Percentiles rank a stretch among this genome's conserved stretches.
These are phyloP conservation scores for Albophoma yamanashiensis DNA, from an alignment of 2,329 filamentous ascomycete genomes.

Conservation along the genomic window DNA sequence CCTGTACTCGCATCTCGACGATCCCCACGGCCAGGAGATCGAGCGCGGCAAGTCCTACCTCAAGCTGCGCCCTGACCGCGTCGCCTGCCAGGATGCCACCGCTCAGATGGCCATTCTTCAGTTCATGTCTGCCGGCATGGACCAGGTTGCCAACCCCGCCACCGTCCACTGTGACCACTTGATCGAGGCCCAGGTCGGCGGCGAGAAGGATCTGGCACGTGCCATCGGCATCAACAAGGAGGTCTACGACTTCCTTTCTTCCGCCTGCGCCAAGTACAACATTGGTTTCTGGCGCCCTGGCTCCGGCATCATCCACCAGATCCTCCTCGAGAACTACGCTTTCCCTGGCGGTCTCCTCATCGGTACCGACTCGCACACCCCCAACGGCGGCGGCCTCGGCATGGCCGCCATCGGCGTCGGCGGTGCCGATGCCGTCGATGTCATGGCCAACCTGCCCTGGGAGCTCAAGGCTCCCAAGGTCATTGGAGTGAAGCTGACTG, in stretches of 20 bases:
- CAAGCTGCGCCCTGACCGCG: conserved; percentile 91
- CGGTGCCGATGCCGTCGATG: conserved; percentile 94
- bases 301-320: conserved; percentile 95
- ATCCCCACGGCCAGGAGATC: conserved; percentile 92
- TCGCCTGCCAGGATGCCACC: conserved; percentile 98
- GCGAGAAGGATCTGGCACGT: conserved; percentile 70
- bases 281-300: conserved; percentile 95
- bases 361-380: conserved; percentile 93
- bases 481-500: conserved; percentile 73
- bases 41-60: conserved; percentile 93
- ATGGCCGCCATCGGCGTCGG: conserved; percentile 95
- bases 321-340: conserved; percentile 93
- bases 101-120: conserved; percentile 99
- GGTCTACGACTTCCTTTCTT: conserved; percentile 95
- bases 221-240: conserved; percentile 91
- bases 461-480: conserved; percentile 93
- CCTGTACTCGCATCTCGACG: conserved; percentile 95
- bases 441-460: conserved; percentile 92
- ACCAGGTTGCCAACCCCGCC: conserved; percentile 84
- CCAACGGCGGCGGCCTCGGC: conserved; percentile 89
- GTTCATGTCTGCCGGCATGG: conserved; percentile 99
- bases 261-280: conserved; percentile 79
- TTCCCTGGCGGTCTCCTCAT: conserved; percentile 97
- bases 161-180: conserved; percentile 99
- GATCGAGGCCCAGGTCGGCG: conserved; percentile 91